A percentile compares a stretch with the other conserved stretches of the same genome.
Conservation (phyloP, 768 basidiomycete genomes). For the Mycena rebaudengoi region DNA sequence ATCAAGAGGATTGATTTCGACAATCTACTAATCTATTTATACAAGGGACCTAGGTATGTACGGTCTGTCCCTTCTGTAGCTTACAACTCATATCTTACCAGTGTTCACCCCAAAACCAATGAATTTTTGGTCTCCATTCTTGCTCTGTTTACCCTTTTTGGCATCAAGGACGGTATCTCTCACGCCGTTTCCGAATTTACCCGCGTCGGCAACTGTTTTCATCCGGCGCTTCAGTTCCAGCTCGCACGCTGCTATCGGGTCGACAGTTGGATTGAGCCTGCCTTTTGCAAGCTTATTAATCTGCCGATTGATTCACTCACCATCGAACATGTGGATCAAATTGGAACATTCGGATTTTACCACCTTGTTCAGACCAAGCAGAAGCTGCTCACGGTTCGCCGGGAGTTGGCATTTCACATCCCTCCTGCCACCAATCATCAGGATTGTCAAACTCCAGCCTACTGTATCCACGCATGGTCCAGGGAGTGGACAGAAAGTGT, state of each 20-base stretch:
- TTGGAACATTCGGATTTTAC: neutral
- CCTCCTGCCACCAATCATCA: neutral
- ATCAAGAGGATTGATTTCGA: neutral
- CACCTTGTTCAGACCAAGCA: neutral
- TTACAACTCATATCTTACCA: too few species aligned
- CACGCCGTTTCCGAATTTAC: neutral
- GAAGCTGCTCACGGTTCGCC: neutral
- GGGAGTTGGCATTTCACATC: neutral
- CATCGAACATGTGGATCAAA: neutral
- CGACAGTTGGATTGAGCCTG: slow-evolving; percentile 2
- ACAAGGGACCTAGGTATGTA: neutral
- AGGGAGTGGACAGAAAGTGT: slow-evolving; percentile 2
- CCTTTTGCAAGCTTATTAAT: neutral
- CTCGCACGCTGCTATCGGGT: neutral
- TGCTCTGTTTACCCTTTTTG: neutral
- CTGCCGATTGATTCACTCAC: neutral
- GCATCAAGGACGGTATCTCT: neutral
- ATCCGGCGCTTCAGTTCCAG: neutral
- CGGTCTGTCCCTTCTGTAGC: too few species aligned
- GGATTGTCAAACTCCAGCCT: neutral
- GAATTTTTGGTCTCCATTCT: neutral
- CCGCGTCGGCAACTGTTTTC: neutral
- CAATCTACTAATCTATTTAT: slow-evolving; percentile 1
- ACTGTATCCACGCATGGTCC: neutral
- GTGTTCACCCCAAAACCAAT: neutral